phyloP scores from a whole-genome alignment of 305 asterid species.

The Andrographis paniculata region DNA sequence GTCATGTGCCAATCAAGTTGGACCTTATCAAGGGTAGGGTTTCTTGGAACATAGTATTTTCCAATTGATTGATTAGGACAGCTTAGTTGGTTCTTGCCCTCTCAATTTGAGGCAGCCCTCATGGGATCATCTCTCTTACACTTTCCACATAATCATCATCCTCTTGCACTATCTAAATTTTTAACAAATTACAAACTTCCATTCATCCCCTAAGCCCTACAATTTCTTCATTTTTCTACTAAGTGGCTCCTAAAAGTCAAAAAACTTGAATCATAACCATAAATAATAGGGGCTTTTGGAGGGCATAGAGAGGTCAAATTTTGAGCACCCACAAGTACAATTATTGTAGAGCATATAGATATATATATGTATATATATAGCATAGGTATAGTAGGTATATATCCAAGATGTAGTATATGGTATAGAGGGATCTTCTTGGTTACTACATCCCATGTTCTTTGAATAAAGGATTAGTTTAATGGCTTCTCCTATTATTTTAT shows the following conservation, averaged over 20 bases:
- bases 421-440: constrained; percentile 8
- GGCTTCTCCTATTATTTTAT: constrained; percentile 15
- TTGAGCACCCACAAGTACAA: not conserved
- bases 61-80: constrained; percentile 30
- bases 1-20: constrained; percentile 28
- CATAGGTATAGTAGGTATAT: too few species aligned
- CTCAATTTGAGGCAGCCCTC: constrained; percentile 40
- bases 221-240: constrained; percentile 18
- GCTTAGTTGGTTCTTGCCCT: constrained; percentile 35
- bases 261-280: constrained; percentile 18
- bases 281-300: constrained; percentile 13
- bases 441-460: constrained; percentile 21
- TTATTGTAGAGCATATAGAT: not conserved
- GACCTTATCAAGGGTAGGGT: constrained; percentile 23
- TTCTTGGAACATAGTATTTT: constrained; percentile 45
- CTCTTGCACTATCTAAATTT: not conserved
- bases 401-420: too few species aligned
- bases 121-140: constrained; percentile 21
- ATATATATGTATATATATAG: too few species aligned
- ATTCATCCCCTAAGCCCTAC: constrained; percentile 5
- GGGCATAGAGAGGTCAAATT: constrained; percentile 9
- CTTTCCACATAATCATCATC: constrained; percentile 39
- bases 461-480: not conserved
- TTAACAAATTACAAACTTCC: constrained; percentile 10
- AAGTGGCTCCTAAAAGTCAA: constrained; percentile 17